A percentile compares a stretch with the other conserved stretches of the same genome.
Evolutionary conservation across 805 yeast genomes (phyloP).

Genomic region (Wickerhamomyces rabaulensis): DNA sequence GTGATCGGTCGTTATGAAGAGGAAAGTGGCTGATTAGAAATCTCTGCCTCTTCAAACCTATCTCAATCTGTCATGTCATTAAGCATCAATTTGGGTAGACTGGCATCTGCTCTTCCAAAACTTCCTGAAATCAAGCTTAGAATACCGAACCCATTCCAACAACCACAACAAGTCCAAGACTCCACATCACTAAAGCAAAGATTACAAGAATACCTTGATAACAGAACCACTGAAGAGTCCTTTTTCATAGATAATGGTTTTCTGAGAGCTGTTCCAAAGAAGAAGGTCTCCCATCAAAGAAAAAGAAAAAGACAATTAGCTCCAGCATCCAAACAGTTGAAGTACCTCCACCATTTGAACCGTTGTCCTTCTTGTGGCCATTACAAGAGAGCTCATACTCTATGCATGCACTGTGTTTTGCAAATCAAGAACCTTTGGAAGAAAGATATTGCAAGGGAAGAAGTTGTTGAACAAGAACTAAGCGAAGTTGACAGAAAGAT

Average conservation of each 20-base stretch:
- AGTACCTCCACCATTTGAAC: conserved; percentile 69
- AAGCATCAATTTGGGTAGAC: conserved; percentile 16
- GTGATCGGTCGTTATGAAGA: too few relatives aligned
- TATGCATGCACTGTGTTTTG: conserved; percentile 89
- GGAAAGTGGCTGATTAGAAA: too few relatives aligned
- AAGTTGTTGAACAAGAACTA: conserved; percentile 27
- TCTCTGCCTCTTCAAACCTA: neutral
- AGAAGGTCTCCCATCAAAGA: conserved; percentile 82
- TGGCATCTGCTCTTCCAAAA: conserved; percentile 17
- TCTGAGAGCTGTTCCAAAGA: conserved; percentile 87
- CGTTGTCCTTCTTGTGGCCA: conserved; percentile 97
- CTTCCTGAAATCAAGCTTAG: conserved; percentile 21
- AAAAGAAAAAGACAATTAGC: conserved; percentile 80
- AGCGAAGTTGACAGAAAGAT: conserved; percentile 59
- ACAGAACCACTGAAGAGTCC: conserved; percentile 25
- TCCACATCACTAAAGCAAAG: conserved; percentile 28
- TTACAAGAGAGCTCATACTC: conserved; percentile 80
- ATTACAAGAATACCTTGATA: conserved; percentile 27
- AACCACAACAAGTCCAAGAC: conserved; percentile 6
- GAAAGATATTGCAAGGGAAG: conserved; percentile 27
- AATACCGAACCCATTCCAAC: conserved; percentile 20
- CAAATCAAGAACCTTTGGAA: conserved; percentile 78
- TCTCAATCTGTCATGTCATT: conserved; percentile 13
- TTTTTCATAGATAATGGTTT: conserved; percentile 63
- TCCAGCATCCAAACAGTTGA: conserved; percentile 76